Conservation (phyloP, 2,329 filamentous ascomycete genomes). For the Phyllosticta citrichinensis region DNA sequence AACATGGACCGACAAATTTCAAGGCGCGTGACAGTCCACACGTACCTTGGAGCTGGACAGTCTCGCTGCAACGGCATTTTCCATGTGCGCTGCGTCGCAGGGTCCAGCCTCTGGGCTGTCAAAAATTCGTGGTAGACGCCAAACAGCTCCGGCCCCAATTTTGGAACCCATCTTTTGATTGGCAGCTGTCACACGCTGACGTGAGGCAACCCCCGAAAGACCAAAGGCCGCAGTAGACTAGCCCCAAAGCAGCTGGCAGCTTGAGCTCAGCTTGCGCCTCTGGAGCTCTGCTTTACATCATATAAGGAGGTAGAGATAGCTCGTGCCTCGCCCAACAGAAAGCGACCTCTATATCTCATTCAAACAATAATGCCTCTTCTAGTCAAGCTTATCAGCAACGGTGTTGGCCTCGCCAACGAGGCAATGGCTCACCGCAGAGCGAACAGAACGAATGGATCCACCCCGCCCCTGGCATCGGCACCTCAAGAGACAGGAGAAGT, state of each 20-base stretch:
- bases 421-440: not conserved
- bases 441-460: not conserved
- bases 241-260: not conserved
- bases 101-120: not conserved
- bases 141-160: not conserved
- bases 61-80: not conserved
- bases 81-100: not conserved
- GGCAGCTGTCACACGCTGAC: not conserved
- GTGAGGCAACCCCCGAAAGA: not conserved
- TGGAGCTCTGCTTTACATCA: not conserved
- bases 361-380: not conserved
- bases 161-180: not conserved
- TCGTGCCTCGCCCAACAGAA: not conserved
- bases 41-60: no score
- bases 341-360: not conserved
- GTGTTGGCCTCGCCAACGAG: slow-evolving; percentile 2
- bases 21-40: no score
- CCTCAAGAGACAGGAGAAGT: not conserved
- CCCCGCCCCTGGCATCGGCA: not conserved
- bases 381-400: slow-evolving; percentile 2
- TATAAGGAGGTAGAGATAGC: not conserved
- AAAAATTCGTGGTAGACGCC: not conserved
- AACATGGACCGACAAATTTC: no score
- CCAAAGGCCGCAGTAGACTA: not conserved
- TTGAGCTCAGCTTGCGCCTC: not conserved